Base-by-base conservation (phyloP, 257 asterid species). In the Rhazya stricta region DNA sequence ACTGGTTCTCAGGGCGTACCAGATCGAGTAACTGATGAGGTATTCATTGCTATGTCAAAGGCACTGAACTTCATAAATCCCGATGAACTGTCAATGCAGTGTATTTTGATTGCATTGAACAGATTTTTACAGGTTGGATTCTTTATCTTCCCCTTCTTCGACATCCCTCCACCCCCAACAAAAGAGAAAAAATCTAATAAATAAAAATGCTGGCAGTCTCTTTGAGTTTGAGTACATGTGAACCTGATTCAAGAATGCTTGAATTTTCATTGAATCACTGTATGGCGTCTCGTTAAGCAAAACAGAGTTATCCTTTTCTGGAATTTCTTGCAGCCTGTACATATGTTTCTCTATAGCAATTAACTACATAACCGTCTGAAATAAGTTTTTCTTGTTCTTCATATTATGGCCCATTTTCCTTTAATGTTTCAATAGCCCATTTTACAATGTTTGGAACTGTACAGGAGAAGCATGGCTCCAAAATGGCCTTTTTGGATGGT, bases 401-500 rank as follows among this genome's bases (percentile, higher is more conserved):
- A 61, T 45, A 70, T 29, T 37, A 7, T 68, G 65, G 29, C 10
- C 43, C 50, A 18, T 29, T 36, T 25, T 5, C 54, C 48, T 66
- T 66, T 37, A 19, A 66, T 66, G 50, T 66, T 36, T 23, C 56
- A 54, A 23, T 43, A 58, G 43, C 73, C 73, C 43, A 30, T 71
- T 76, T 66, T 48, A 75, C 25, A 53, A 53, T 37, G 48, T 43
- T 71, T 23, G 36, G 62, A 61, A 62, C 32, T 76, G 36, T 62
- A 79, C 92, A 95, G 99, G 98, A 95, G 87, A 95, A 92, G 82
- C 86, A 95, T 70, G 99, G 99, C 30, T 95, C 99, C 18, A 95
- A 95, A 85, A 95, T 95, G 99, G 98, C 99, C 2, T 95, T 95
- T 83, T 86, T 95, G 88, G 99, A 95, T 78, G 99, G 99, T 19